Evolutionary conservation across 139 green algal species (phyloP).

Genomic region (Yamagishiella unicocca): DNA sequence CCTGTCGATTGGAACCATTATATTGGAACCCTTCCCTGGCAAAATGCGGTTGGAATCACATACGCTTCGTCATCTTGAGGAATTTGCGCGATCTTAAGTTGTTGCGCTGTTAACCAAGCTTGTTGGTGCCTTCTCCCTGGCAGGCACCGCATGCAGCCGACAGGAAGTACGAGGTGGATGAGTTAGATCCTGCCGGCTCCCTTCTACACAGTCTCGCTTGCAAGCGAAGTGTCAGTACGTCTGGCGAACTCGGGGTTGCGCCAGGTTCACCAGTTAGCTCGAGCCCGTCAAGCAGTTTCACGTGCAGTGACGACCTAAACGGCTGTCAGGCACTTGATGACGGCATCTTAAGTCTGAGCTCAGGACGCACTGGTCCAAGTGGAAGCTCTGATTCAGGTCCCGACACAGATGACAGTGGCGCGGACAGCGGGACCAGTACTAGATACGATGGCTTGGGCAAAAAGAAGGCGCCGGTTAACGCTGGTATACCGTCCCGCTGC

Average conservation of each 20-base stretch:
- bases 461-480: neutral
- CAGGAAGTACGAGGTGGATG: no score
- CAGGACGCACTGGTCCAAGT: neutral
- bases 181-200: no score
- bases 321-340: neutral
- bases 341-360: conserved; percentile 1
- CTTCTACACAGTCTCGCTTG: no score
- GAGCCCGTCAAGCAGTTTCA: neutral
- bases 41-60: no score
- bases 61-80: no score
- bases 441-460: neutral
- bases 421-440: neutral
- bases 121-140: no score
- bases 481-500: neutral
- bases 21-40: no score
- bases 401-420: neutral
- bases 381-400: neutral
- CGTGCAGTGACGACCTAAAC: neutral
- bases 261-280: no score
- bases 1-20: no score
- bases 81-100: no score
- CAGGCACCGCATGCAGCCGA: no score
- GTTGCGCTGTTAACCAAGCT: no score
- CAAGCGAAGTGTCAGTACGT: neutral
- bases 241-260: neutral